A percentile compares a stretch with the other conserved stretches of the same genome.
Conservation (phyloP, 2,329 filamentous ascomycete species). For the Fusarium avenaceum region DNA sequence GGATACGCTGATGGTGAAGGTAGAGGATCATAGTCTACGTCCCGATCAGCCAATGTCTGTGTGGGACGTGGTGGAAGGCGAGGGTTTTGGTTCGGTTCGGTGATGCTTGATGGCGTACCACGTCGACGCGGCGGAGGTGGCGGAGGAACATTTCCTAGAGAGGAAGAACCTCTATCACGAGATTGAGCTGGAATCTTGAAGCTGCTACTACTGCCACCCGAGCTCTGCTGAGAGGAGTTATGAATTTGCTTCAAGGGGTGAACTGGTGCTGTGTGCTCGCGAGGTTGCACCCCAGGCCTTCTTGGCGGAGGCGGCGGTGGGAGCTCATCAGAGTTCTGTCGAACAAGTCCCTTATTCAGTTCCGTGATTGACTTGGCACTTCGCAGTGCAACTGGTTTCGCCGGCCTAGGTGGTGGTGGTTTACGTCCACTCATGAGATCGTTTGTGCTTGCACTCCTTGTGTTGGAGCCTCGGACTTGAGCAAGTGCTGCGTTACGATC, state of each 20-base stretch:
- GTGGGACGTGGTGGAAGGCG: slow-evolving; percentile 54
- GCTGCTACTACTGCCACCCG: slow-evolving; percentile 37
- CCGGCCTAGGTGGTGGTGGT: slow-evolving; percentile 67
- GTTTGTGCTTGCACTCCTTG: slow-evolving; percentile 46
- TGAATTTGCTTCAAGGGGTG: slow-evolving; percentile 60
- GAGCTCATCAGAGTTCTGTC: slow-evolving; percentile 33
- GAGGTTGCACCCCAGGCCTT: slow-evolving; percentile 47
- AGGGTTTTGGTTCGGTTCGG: slow-evolving; percentile 27
- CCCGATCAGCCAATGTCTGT: slow-evolving; percentile 55
- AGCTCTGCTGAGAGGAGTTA: slow-evolving; percentile 55
- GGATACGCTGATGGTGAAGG: slow-evolving; percentile 51
- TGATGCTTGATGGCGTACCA: slow-evolving; percentile 56
- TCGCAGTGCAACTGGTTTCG: slow-evolving; percentile 69
- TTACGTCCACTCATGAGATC: slow-evolving; percentile 53
- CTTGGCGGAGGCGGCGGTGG: slow-evolving; percentile 56
- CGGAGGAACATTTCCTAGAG: slow-evolving; percentile 53
- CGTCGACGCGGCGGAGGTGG: slow-evolving; percentile 64
- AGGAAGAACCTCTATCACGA: slow-evolving; percentile 29
- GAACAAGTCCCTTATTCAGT: slow-evolving; percentile 42
- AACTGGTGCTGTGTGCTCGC: slow-evolving; percentile 42
- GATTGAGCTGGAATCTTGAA: slow-evolving; percentile 33
- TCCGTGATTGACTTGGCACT: slow-evolving; percentile 56
- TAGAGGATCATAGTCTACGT: slow-evolving; percentile 59
- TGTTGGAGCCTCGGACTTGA: slow-evolving; percentile 47
- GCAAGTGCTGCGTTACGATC: slow-evolving; percentile 53